A percentile compares a stretch with the other conserved stretches of the same genome.
phyloP scores from a whole-genome alignment of 129 eudicot genomes.

The Cynara cardunculus region DNA sequence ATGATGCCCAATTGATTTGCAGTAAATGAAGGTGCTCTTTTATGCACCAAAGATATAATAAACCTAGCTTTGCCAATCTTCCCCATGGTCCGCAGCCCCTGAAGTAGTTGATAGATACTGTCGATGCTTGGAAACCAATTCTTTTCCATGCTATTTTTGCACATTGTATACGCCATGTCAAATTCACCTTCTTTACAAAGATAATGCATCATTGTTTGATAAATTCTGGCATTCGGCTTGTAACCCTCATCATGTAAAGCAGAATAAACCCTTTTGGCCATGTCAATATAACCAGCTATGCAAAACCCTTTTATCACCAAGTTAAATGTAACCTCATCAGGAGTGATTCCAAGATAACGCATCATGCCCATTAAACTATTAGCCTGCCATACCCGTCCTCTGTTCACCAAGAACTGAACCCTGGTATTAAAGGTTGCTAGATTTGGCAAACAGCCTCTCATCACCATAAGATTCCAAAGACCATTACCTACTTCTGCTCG shows the following conservation, averaged over 20 bases:
- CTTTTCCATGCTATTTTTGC: slow-evolving; percentile 66
- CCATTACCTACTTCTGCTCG: slow-evolving; percentile 67
- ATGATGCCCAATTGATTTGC: slow-evolving; percentile 34
- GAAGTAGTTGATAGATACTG: slow-evolving; percentile 54
- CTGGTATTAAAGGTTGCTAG: slow-evolving; percentile 81
- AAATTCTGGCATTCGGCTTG: slow-evolving; percentile 73
- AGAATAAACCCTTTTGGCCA: slow-evolving; percentile 80
- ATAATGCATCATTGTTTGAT: slow-evolving; percentile 89
- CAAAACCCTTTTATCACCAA: slow-evolving; percentile 87
- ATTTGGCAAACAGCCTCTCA: slow-evolving; percentile 70
- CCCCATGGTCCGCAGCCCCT: slow-evolving; percentile 54
- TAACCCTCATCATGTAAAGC: slow-evolving; percentile 58
- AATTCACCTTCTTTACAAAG: slow-evolving; percentile 61
- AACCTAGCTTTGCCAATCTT: slow-evolving; percentile 43
- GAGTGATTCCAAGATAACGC: slow-evolving; percentile 41
- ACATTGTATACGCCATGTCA: slow-evolving; percentile 68
- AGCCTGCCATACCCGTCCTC: slow-evolving; percentile 78
- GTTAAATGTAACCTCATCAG: slow-evolving; percentile 80
- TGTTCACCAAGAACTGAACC: slow-evolving; percentile 72
- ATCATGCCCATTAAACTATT: slow-evolving; percentile 68
- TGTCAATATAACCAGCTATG: slow-evolving; percentile 54
- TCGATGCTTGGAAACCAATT: slow-evolving; percentile 62
- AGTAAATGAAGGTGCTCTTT: slow-evolving; percentile 60
- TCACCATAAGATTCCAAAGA: slow-evolving; percentile 81
- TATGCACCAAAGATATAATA: slow-evolving; percentile 51